phyloP scores from a whole-genome alignment of 371 early-diverging fungal species.

The Lichtheimia ramosa region DNA sequence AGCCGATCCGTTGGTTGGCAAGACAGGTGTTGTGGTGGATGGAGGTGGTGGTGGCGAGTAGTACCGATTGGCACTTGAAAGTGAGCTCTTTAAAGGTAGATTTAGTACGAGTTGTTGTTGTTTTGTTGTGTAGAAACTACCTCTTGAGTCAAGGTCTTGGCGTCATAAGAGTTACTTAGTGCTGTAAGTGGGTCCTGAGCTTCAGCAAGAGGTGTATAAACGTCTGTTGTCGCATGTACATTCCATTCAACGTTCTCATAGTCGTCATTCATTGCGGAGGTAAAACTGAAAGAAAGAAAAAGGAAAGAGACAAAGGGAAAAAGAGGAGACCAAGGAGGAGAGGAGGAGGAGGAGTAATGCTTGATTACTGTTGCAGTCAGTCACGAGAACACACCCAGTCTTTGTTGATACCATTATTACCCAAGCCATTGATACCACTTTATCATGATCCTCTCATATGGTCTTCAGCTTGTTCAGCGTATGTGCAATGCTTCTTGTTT shows the following conservation, averaged over 20 bases:
- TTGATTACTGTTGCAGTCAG: too few relatives aligned
- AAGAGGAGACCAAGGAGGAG: too few relatives aligned
- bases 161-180: slow-evolving; percentile 5
- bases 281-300: too few relatives aligned
- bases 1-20: slow-evolving; percentile 5
- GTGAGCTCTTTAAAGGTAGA: too few relatives aligned
- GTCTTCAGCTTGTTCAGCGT: too few relatives aligned
- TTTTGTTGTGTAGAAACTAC: not conserved
- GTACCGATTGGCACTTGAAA: not conserved
- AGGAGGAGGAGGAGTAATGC: too few relatives aligned
- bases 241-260: slow-evolving; percentile 39
- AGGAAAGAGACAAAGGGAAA: too few relatives aligned
- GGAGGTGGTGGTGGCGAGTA: slow-evolving; percentile 8
- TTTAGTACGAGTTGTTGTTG: too few relatives aligned
- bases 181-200: slow-evolving; percentile 28
- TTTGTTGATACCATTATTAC: slow-evolving; percentile 2
- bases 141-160: slow-evolving; percentile 4
- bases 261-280: slow-evolving; percentile 29
- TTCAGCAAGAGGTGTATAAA: slow-evolving; percentile 25
- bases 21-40: slow-evolving; percentile 3
- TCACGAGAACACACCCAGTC: not conserved
- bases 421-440: not conserved
- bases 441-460: too few relatives aligned
- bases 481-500: too few relatives aligned
- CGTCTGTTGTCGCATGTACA: slow-evolving; percentile 35